Percentiles rank a stretch among this genome's conserved stretches.
These are phyloP conservation scores for Leccinum subtestaceum DNA, from an alignment of 768 basidiomycete species.

Conservation along the genomic window DNA sequence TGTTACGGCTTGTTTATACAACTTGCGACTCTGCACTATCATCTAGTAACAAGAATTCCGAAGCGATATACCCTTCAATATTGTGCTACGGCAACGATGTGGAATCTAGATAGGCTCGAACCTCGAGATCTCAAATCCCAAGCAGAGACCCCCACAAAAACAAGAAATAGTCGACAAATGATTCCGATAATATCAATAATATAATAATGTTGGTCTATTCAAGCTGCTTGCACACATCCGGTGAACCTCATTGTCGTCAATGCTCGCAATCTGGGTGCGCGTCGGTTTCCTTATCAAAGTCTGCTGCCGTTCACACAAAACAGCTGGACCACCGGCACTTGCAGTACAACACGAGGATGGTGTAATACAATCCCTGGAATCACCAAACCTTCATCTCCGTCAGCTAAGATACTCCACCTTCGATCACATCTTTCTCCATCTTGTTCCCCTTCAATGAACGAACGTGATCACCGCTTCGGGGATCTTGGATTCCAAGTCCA, in stretches of 20 bases:
- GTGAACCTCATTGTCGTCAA: too few species aligned
- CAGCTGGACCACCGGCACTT: not conserved
- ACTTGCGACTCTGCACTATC: not conserved
- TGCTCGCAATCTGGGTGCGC: too few species aligned
- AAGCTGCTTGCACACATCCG: too few species aligned
- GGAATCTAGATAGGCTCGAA: not conserved
- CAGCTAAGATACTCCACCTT: constrained; percentile 54
- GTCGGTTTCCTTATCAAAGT: not conserved
- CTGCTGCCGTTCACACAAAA: not conserved
- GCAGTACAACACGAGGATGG: not conserved
- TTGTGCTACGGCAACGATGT: not conserved
- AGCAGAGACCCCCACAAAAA: not conserved
- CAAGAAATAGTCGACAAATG: too few species aligned
- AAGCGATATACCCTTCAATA: not conserved
- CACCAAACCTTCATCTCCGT: constrained; percentile 28
- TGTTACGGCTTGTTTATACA: not conserved
- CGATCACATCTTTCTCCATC: constrained; percentile 42
- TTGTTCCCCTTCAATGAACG: constrained; percentile 57
- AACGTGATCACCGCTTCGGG: constrained; percentile 68
- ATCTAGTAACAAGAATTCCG: not conserved
- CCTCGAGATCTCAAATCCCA: not conserved
- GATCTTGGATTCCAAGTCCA: constrained; percentile 72
- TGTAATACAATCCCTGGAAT: not conserved
- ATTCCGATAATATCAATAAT: too few species aligned
- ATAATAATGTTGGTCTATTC: too few species aligned